phyloP scores from a whole-genome alignment of 2,329 filamentous ascomycete genomes.

The Phoma herbarum region DNA sequence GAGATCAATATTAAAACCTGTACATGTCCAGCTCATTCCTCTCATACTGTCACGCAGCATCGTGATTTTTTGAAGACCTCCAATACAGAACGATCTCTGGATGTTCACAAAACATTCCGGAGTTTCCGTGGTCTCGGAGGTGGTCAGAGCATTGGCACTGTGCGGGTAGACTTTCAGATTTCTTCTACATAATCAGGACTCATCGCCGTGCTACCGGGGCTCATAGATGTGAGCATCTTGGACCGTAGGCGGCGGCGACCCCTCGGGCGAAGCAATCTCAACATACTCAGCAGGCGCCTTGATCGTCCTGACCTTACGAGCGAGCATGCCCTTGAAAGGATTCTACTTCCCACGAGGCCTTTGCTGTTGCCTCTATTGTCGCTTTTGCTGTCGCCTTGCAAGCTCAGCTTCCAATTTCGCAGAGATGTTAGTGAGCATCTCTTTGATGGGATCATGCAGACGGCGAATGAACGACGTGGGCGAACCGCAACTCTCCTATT shows the following conservation, averaged over 20 bases:
- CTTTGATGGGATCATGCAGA: background rate
- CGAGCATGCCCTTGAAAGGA: background rate
- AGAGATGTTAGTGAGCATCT: background rate
- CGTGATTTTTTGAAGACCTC: no score
- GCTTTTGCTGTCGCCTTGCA: background rate
- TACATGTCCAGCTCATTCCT: no score
- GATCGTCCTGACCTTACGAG: background rate
- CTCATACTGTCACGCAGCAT: no score
- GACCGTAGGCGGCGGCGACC: background rate
- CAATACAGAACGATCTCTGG: no score
- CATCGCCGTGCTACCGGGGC: background rate
- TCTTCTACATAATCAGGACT: background rate
- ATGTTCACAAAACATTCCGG: no score
- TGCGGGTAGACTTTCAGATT: background rate
- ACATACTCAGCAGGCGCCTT: background rate
- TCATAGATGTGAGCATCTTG: background rate
- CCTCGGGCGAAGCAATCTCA: background rate
- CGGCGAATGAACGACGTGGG: background rate
- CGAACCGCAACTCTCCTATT: conserved; percentile 3
- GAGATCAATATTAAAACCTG: background rate
- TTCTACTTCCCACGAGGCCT: background rate
- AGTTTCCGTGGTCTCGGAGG: background rate
- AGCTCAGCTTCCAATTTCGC: background rate
- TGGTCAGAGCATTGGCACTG: background rate
- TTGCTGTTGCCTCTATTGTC: background rate